A percentile compares a stretch with the other conserved stretches of the same genome.
Conservation (phyloP, 768 basidiomycete genomes). For the Tricholoma sp. region DNA sequence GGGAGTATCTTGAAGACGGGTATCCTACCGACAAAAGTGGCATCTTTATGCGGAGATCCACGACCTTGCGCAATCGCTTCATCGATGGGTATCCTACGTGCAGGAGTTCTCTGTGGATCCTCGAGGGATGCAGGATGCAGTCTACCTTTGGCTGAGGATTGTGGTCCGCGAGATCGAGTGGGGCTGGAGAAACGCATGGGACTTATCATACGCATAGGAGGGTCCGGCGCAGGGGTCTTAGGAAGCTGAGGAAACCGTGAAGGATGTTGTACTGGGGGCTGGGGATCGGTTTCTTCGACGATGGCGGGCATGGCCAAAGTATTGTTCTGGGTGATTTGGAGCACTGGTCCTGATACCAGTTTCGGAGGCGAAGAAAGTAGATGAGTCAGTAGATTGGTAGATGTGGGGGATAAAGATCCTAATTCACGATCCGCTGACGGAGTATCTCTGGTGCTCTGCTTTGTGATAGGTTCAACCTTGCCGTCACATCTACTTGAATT, state of each 20-base stretch:
- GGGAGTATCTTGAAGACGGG: constrained; percentile 26
- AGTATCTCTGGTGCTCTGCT: not conserved
- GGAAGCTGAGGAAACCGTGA: constrained; percentile 11
- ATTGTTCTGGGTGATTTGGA: not conserved
- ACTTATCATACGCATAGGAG: constrained; percentile 12
- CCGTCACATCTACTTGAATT: not conserved
- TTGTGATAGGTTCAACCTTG: not conserved
- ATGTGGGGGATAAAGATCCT: constrained; percentile 57
- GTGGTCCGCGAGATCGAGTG: constrained; percentile 10
- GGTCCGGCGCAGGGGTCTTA: constrained; percentile 13
- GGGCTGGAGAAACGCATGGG: constrained; percentile 19
- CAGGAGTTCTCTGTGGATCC: constrained; percentile 50
- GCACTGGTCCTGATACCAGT: not conserved
- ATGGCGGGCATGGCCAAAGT: not conserved
- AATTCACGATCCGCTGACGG: constrained; percentile 33
- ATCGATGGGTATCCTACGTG: constrained; percentile 55
- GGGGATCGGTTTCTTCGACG: not conserved
- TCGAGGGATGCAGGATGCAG: constrained; percentile 24
- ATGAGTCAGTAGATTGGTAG: constrained; percentile 37
- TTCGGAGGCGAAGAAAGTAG: constrained; percentile 24
- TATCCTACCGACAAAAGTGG: constrained; percentile 10
- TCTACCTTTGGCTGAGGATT: constrained; percentile 30
- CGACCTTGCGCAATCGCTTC: constrained; percentile 46
- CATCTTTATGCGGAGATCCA: constrained; percentile 42
- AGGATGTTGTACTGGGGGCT: not conserved